Percentiles rank a stretch among this genome's conserved stretches.
These are phyloP conservation scores for Cryphonectria nitschkei DNA, from an alignment of 2,329 filamentous ascomycete genomes.

Conservation along the genomic window DNA sequence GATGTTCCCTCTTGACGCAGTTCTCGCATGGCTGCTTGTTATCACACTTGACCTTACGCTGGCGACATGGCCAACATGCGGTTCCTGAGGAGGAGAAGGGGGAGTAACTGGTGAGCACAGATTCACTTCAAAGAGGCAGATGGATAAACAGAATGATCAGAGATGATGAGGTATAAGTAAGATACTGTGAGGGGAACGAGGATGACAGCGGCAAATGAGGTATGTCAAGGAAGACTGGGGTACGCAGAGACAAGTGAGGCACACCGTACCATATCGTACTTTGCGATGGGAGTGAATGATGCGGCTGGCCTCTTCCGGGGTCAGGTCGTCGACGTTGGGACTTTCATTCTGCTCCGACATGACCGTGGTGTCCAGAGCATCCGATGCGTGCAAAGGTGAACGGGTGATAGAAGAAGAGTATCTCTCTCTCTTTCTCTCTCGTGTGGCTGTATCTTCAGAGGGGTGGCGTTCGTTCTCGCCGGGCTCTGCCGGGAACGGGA, in stretches of 20 bases:
- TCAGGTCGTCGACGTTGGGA: slow-evolving; percentile 59
- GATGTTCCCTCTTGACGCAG: slow-evolving; percentile 68
- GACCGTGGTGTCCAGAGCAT: slow-evolving; percentile 30
- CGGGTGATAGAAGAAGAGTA: too few relatives aligned
- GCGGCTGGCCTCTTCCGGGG: slow-evolving; percentile 67
- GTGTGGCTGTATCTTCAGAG: not conserved
- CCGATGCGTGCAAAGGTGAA: not conserved
- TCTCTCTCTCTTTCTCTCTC: not conserved
- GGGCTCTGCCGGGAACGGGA: not conserved
- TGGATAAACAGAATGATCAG: not conserved
- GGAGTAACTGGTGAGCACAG: not conserved
- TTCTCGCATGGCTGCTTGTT: slow-evolving; percentile 72
- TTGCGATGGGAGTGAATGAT: slow-evolving; percentile 73
- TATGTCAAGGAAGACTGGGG: not conserved
- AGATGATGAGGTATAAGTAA: not conserved
- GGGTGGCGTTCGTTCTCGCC: not conserved
- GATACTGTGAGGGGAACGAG: not conserved
- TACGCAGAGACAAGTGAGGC: not conserved
- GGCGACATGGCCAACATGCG: slow-evolving; percentile 69
- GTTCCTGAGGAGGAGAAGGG: slow-evolving; percentile 49
- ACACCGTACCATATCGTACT: slow-evolving; percentile 65
- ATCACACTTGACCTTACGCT: slow-evolving; percentile 71
- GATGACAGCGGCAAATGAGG: not conserved
- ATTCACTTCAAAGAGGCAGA: not conserved
- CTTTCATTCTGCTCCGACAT: slow-evolving; percentile 52